Evolutionary conservation across 441 rosid species (phyloP).

Genomic region (Arabidopsis lyrata): DNA sequence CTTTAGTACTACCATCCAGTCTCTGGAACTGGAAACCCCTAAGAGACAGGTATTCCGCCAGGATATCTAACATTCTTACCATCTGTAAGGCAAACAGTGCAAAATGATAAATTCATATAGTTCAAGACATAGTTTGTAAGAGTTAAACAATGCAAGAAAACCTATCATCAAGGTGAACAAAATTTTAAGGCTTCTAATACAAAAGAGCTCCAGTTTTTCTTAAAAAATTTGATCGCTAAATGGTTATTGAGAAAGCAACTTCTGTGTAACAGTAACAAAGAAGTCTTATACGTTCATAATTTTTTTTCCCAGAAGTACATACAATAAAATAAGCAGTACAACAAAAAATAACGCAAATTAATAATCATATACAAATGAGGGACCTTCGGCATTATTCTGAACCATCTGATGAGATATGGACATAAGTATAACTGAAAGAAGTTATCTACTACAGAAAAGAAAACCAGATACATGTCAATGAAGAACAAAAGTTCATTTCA

Average conservation of each 20-base stretch:
- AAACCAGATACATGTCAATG: slow-evolving; percentile 4
- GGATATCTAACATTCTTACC: slow-evolving; percentile 99
- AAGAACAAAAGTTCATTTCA: slow-evolving; percentile 13
- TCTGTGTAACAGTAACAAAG: slow-evolving; percentile 8
- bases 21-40: slow-evolving; percentile 99
- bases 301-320: slow-evolving; percentile 1
- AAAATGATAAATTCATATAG: slow-evolving; percentile 20
- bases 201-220: slow-evolving; percentile 5
- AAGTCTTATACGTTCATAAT: neutral
- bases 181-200: neutral
- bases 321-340: slow-evolving; percentile 14
- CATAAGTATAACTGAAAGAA: slow-evolving; percentile 2
- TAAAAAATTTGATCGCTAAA: neutral
- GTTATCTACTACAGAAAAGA: slow-evolving; percentile 24
- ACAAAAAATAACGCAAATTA: neutral
- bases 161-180: slow-evolving; percentile 9
- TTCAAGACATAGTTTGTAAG: slow-evolving; percentile 1
- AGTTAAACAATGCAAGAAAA: slow-evolving; percentile 23
- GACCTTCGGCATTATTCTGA: slow-evolving; percentile 19
- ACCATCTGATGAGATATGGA: neutral
- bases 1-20: slow-evolving; percentile 99
- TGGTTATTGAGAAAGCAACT: slow-evolving; percentile 25
- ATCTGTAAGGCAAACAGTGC: slow-evolving; percentile 61
- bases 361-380: slow-evolving; percentile 3
- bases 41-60: slow-evolving; percentile 86